Evolutionary conservation across 345 rosid species (phyloP), one percentile per base, ranked within the genome.

Genomic region (Pugionium dolabratum): DNA sequence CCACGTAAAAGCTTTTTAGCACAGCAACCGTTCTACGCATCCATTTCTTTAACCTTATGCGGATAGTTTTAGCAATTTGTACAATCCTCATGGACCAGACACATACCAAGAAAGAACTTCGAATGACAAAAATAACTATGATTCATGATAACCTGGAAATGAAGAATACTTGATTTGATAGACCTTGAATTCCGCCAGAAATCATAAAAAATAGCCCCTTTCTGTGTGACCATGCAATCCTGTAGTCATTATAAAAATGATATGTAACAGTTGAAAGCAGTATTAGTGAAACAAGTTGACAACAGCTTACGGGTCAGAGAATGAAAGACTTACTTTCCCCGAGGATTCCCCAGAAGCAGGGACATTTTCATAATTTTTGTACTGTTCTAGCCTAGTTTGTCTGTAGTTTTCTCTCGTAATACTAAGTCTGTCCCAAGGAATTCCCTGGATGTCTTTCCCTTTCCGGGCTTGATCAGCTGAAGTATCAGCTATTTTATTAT

Each of bases 341-440:
- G 86, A 82, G 52, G 48, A 74, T 45, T 83, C 85, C 9, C 93
- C 90, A 28, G 96, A 89, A 1, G 74, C 61, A 9, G 83, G 87
- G 18, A 90, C 76, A 70, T 90, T 90, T 70, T 88, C 95, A 76
- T 87, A 87, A 58, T 90, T 87, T 71, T 87, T 87, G 76, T 90
- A 90, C 72, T 85, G 92, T 39, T 90, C 89, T 29, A 87, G 78
- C 68, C 97, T 74, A 59, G 95, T 88, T 74, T 80, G 82, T 62
- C 95, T 75, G 52, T 90, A 90, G 34, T 83, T 86, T 30, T 81
- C 86, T 72, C 95, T 73, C 0, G 87, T 81, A 66, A 83, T 86
- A 72, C 82, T 86, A 59, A 84, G 83, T 64, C 90, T 83, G 9
- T 85, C 18, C 18, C 18, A 18, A 18, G 18, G 18, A 18, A 18